These are phyloP conservation scores for Thermochaetoides thermophila DNA, from an alignment of 495 filamentous ascomycete genomes.

Conservation along the genomic window DNA sequence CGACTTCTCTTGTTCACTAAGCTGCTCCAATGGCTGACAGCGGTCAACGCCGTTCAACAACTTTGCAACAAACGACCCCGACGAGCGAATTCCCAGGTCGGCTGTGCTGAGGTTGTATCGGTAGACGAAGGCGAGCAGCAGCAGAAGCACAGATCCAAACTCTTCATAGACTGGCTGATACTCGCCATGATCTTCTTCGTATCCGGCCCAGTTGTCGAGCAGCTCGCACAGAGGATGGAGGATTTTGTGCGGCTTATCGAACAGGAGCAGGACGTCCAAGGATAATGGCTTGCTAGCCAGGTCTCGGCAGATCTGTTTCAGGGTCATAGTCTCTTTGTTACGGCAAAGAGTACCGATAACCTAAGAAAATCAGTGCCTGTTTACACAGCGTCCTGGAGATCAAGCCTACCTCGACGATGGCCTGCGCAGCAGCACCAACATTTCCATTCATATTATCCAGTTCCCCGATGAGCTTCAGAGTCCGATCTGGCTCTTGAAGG, in stretches of 20 bases:
- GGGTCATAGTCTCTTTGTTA: constrained; percentile 78
- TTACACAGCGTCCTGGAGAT: too few relatives aligned
- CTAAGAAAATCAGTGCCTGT: constrained; percentile 21
- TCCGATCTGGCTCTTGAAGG: constrained; percentile 50
- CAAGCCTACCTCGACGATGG: constrained; percentile 63
- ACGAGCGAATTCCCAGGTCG: constrained; percentile 46
- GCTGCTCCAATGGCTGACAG: constrained; percentile 45
- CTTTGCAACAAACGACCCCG: constrained; percentile 63
- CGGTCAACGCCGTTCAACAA: constrained; percentile 52
- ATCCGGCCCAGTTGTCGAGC: constrained; percentile 68
- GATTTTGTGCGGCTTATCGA: constrained; percentile 59
- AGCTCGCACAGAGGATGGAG: constrained; percentile 73
- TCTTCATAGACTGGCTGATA: constrained; percentile 96
- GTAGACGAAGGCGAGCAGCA: constrained; percentile 68
- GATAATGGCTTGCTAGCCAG: constrained; percentile 64
- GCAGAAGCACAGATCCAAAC: constrained; percentile 74
- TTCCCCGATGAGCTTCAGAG: constrained; percentile 60
- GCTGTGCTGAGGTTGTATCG: constrained; percentile 59
- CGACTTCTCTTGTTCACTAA: constrained; percentile 57
- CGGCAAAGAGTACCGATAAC: constrained; percentile 64
- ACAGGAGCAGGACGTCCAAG: constrained; percentile 76
- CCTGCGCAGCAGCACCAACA: constrained; percentile 72
- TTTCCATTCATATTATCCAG: constrained; percentile 93
- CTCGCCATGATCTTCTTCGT: constrained; percentile 88
- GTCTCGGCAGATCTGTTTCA: constrained; percentile 70